A percentile compares a stretch with the other conserved stretches of the same genome.
These are phyloP conservation scores for Artemisia annua DNA, from an alignment of 129 eudicot species.

Conservation along the genomic window DNA sequence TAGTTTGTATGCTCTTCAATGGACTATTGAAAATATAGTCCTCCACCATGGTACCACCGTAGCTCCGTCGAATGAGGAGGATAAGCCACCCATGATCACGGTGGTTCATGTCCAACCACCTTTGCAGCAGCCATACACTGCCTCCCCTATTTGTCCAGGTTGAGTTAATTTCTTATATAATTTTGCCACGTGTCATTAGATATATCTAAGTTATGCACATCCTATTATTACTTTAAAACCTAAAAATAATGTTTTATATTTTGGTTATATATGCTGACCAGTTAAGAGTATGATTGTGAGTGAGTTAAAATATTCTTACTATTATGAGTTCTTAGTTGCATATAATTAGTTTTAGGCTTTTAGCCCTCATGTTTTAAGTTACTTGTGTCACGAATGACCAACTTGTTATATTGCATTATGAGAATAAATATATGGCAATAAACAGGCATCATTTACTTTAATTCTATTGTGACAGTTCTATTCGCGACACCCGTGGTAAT, in stretches of 20 bases:
- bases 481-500: slow-evolving; percentile 48
- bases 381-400: background rate
- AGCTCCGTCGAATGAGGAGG: slow-evolving; percentile 15
- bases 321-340: background rate
- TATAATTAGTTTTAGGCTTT: no score
- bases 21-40: slow-evolving; percentile 28
- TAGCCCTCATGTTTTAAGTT: no score
- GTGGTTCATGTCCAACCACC: slow-evolving; percentile 37
- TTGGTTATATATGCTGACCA: no score
- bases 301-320: no score
- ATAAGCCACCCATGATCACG: slow-evolving; percentile 17
- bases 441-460: background rate
- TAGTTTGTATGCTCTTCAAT: slow-evolving; percentile 38
- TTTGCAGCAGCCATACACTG: slow-evolving; percentile 30
- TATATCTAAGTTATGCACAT: no score
- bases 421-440: no score
- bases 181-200: background rate
- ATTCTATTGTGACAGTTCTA: slow-evolving; percentile 24
- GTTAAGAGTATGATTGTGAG: background rate
- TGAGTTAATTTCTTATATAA: background rate
- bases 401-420: no score
- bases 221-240: background rate
- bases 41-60: background rate
- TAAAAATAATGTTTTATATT: background rate
- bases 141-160: slow-evolving; percentile 37